phyloP scores from a whole-genome alignment of 306 rosid species.

The Vigna reflexopilosa region DNA sequence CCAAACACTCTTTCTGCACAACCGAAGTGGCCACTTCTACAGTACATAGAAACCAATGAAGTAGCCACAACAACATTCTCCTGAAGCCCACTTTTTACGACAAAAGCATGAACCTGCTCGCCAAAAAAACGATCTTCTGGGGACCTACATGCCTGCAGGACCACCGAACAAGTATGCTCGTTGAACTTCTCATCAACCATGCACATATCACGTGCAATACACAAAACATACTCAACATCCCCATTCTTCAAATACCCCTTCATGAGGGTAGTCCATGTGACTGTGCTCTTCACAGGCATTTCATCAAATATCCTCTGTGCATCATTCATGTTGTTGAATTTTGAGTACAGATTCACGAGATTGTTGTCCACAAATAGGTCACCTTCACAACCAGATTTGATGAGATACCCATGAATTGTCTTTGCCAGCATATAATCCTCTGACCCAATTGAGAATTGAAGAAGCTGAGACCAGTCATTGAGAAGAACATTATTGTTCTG shows the following conservation, averaged over 20 bases:
- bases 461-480: slow-evolving; percentile 56
- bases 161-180: slow-evolving; percentile 63
- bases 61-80: slow-evolving; percentile 57
- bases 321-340: slow-evolving; percentile 45
- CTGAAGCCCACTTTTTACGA: slow-evolving; percentile 52
- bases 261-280: slow-evolving; percentile 67
- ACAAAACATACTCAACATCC: slow-evolving; percentile 48
- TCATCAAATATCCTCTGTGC: slow-evolving; percentile 58
- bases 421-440: slow-evolving; percentile 49
- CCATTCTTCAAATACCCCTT: slow-evolving; percentile 54
- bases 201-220: slow-evolving; percentile 51
- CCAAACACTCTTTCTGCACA: slow-evolving; percentile 55
- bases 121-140: slow-evolving; percentile 38
- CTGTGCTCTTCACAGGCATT: slow-evolving; percentile 56
- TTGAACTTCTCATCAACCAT: slow-evolving; percentile 51
- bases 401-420: slow-evolving; percentile 58
- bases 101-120: slow-evolving; percentile 56
- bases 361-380: slow-evolving; percentile 55
- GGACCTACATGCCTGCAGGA: slow-evolving; percentile 52
- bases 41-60: slow-evolving; percentile 63
- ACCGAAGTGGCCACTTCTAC: slow-evolving; percentile 50
- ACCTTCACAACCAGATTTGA: slow-evolving; percentile 49
- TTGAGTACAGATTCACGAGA: slow-evolving; percentile 53
- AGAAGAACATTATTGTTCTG: slow-evolving; percentile 4
- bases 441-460: slow-evolving; percentile 53